These are phyloP conservation scores for Hypoxylon sp. DNA, from an alignment of 2,329 filamentous ascomycete genomes.

Conservation along the genomic window DNA sequence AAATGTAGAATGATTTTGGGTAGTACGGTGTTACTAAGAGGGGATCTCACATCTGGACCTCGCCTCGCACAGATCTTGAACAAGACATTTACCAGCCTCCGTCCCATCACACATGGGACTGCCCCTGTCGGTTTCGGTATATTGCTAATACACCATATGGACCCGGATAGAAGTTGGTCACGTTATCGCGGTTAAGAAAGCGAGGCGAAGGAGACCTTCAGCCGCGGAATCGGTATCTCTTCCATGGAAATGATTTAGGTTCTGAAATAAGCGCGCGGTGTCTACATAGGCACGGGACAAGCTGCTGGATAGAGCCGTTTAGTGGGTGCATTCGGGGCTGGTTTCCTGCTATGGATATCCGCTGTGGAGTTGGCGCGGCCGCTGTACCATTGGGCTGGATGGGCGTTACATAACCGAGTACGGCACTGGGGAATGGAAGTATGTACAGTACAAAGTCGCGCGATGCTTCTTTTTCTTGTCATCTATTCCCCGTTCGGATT, in stretches of 20 bases:
- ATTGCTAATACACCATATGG: neutral
- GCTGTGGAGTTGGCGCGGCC: slow-evolving; percentile 6
- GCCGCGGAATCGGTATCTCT: neutral
- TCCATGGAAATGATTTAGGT: neutral
- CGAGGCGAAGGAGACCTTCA: neutral
- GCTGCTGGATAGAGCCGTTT: neutral
- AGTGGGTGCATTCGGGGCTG: slow-evolving; percentile 12
- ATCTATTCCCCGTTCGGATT: neutral
- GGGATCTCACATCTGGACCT: too few species aligned
- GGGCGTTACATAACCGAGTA: neutral
- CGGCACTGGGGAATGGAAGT: neutral
- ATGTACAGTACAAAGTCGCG: slow-evolving; percentile 21
- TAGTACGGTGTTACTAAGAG: too few species aligned
- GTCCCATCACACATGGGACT: too few species aligned
- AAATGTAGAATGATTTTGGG: too few species aligned
- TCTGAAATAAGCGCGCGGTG: slow-evolving; percentile 21
- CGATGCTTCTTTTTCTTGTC: slow-evolving; percentile 2
- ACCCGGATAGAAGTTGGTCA: neutral
- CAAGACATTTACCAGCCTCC: too few species aligned
- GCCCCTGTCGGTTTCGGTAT: too few species aligned
- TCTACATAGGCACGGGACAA: neutral
- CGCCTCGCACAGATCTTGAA: too few species aligned
- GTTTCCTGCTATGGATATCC: neutral
- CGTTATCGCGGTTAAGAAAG: neutral
- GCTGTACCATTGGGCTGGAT: slow-evolving; percentile 4